Base-by-base conservation (phyloP, 164 flowering plant species). In the Nymphaea colorata region DNA sequence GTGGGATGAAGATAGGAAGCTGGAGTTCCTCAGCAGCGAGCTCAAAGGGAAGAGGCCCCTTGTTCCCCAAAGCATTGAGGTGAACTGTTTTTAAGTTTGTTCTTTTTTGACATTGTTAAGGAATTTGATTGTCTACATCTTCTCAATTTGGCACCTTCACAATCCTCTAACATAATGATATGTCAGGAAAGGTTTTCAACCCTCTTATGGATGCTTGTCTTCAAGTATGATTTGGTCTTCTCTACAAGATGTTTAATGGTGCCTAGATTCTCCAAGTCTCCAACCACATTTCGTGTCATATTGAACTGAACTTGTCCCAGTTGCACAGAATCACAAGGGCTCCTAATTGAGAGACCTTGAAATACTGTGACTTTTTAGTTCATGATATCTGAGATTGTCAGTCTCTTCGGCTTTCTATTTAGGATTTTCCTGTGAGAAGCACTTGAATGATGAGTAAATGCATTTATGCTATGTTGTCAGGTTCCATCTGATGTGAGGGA, bases 1-100 rank as follows among this genome's bases (percentile, higher is more conserved):
- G 76, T 93, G 98, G 97, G 87, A 90, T 78, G 98, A 91, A 85
- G 96, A 84, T 8, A 4, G 69, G 71, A 91, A 81, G 75, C 80
- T 93, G 47, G 93, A 89, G 42, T 91, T 93, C 75, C 79, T 93
- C 41, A 79, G 90, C 2, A 82, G 80, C 78, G 98, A 93, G 78
- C 84, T 93, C 61, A 89, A 88, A 77, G 89, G 96, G 73, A 90
- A 87, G 82, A 82, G 98, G 74, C 98, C 98, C 36, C 83, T 90
- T 6, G 85, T 93, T 75, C 98, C 96, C 66, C 86, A 81, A 61
- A 76, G 78, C 41, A 93, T 89, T 69, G 84, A 89, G 88, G 98
- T 90, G 71, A 65, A 66, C 45, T 67, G 41, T 44, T 61, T 71
- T 55, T 55, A n/a, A 44, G 63, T 61, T 25, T 25, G 36, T 25